phyloP scores from a whole-genome alignment of 2,329 filamentous ascomycete genomes.

The Pseudocercospora vitis region DNA sequence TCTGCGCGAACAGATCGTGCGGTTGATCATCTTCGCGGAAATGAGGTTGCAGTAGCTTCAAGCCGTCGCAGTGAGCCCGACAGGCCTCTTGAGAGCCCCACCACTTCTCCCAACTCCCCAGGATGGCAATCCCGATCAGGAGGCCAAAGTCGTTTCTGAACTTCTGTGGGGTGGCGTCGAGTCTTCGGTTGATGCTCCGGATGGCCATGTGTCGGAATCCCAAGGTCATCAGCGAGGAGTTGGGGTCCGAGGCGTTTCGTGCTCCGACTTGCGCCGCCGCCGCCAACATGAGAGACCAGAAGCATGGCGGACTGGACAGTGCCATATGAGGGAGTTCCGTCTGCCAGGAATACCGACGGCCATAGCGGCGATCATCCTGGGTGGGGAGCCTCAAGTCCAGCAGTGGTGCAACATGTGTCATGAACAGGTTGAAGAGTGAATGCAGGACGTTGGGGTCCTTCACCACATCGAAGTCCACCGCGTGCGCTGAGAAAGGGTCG shows the following conservation, averaged over 20 bases:
- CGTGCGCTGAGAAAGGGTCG: conserved; percentile 17
- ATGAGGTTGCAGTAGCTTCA: conserved; percentile 14
- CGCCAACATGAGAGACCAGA: conserved; percentile 21
- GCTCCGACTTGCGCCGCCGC: conserved; percentile 14
- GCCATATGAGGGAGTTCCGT: conserved; percentile 19
- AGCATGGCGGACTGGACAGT: conserved; percentile 17
- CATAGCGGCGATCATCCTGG: conserved; percentile 15
- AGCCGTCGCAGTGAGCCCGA: conserved; percentile 19
- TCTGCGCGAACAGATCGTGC: conserved; percentile 16
- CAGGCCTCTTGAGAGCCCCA: conserved; percentile 19
- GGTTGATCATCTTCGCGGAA: conserved; percentile 13
- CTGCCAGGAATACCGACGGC: conserved; percentile 18
- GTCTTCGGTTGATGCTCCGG: conserved; percentile 15
- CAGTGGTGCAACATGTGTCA: conserved; percentile 17
- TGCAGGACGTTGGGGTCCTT: conserved; percentile 17
- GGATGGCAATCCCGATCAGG: conserved; percentile 19
- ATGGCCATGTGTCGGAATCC: conserved; percentile 23
- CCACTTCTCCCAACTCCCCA: conserved; percentile 22
- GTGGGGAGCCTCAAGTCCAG: conserved; percentile 20
- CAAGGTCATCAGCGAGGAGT: conserved; percentile 11
- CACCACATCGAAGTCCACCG: conserved; percentile 19
- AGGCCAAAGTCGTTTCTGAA: conserved; percentile 20
- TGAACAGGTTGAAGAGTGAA: conserved; percentile 20
- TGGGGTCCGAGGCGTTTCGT: conserved; percentile 3
- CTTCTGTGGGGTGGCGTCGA: conserved; percentile 10